Base-by-base conservation (phyloP, 106 monocot genomes). In the Iris macrosiphon region DNA sequence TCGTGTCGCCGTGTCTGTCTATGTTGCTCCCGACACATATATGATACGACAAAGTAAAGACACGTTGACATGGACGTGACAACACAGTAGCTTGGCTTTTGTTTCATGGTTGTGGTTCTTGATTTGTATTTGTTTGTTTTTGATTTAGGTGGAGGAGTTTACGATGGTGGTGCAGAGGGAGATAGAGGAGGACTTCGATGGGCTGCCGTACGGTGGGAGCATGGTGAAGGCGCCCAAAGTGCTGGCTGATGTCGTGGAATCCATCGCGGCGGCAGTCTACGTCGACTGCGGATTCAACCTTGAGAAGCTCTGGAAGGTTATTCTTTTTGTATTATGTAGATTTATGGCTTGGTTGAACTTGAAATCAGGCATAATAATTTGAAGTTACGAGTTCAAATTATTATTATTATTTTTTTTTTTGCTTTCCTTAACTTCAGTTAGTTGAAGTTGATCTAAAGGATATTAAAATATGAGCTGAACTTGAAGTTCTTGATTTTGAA, bases 211-310 rank as follows among this genome's bases (percentile, higher is more conserved):
- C 15, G 72, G 72, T 22, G 84, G 84, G n/a, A 60, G 48, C 59
- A 46, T 38, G 18, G 14, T 71, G 2, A 67, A 67, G 13, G 79
- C 85, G 0, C 80, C 76, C 14, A 85, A 80, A 23, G 85, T 88
- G 6, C 43, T 88, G 12, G 82, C 87, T 1, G 82, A 88, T 29
- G 52, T 82, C 12, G 79, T 82, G 0, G 87, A 88, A 42, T n/a
- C 78, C 3, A 65, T 88, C 38, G 63, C 64, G 5, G 87, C 56
- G 0, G 87, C 87, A 0, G 64, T 88, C 7, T 88, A 71, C 24
- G 46, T 81, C 11, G 87, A 82, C 27, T 75, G 71, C 61, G 30
- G 61, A 15, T 82, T 79, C 20, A 34, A 88, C 33, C 78, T 88
- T 3, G 64, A 65, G 49, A 25, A 6, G 43, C 45, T 59, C 12